Percentiles rank a stretch among this genome's conserved stretches.
These are phyloP conservation scores for Chrysosporium keratinophilum DNA, from an alignment of 2,329 filamentous ascomycete species.

Conservation along the genomic window DNA sequence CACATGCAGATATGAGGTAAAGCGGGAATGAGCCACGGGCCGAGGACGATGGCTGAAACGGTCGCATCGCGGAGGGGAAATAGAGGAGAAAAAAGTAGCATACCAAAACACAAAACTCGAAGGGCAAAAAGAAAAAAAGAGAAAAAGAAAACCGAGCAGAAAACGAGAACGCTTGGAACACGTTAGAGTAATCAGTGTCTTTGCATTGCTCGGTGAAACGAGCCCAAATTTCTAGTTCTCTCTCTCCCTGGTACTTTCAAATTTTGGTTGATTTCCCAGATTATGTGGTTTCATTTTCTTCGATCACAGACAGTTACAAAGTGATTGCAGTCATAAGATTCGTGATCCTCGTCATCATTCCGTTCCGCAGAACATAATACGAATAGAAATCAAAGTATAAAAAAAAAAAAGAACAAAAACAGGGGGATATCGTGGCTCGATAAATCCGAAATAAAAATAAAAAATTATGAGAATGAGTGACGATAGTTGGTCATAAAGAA, in stretches of 20 bases:
- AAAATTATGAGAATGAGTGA: background rate
- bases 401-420: background rate
- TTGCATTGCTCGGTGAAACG: background rate
- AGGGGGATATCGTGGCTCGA: background rate
- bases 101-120: background rate
- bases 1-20: too few species aligned
- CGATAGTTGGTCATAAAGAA: background rate
- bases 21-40: background rate
- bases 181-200: background rate
- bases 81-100: background rate
- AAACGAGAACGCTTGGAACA: background rate
- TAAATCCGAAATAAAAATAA: background rate
- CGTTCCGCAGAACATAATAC: background rate
- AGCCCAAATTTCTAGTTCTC: background rate
- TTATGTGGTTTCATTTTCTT: background rate
- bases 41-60: background rate
- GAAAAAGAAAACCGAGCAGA: background rate
- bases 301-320: slow-evolving; percentile 6
- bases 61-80: background rate
- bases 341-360: slow-evolving; percentile 5
- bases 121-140: background rate
- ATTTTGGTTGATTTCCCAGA: background rate
- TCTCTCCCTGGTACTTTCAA: background rate
- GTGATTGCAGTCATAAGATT: slow-evolving; percentile 5
- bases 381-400: background rate